Evolutionary conservation across 139 green algal species (phyloP).

Genomic region (Edaphochlamys debaryana): DNA sequence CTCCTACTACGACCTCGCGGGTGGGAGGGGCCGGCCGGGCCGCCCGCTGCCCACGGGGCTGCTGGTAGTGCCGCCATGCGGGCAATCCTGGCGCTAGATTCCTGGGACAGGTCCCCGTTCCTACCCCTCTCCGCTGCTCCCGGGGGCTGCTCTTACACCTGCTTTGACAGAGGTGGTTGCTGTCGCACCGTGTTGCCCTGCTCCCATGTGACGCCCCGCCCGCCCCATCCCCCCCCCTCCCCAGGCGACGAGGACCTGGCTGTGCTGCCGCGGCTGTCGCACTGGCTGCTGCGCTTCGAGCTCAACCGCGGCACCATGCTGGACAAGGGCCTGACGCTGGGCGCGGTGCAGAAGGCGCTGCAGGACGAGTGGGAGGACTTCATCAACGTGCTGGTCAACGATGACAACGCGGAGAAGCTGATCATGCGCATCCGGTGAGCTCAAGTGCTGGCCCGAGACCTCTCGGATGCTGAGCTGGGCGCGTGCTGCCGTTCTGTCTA

Average conservation of each 20-base stretch:
- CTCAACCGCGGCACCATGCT: slow-evolving; percentile 78
- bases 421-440: slow-evolving; percentile 80
- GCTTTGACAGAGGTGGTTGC: too few relatives aligned
- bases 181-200: too few relatives aligned
- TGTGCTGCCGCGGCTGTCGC: slow-evolving; percentile 76
- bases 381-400: slow-evolving; percentile 93
- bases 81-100: too few relatives aligned
- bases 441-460: neutral
- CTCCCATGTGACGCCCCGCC: too few relatives aligned
- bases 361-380: slow-evolving; percentile 91
- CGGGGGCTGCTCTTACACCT: too few relatives aligned
- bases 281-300: slow-evolving; percentile 98
- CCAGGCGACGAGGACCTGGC: slow-evolving; percentile 80
- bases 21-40: neutral
- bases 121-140: too few relatives aligned
- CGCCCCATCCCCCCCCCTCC: too few relatives aligned
- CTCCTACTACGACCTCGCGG: slow-evolving; percentile 88
- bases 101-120: too few relatives aligned
- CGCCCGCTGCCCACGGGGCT: slow-evolving; percentile 24
- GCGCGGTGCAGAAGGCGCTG: slow-evolving; percentile 67
- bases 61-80: slow-evolving; percentile 62
- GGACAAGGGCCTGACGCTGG: slow-evolving; percentile 41
- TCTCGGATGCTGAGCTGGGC: too few relatives aligned
- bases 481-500: too few relatives aligned
- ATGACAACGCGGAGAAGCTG: slow-evolving; percentile 96